These are phyloP conservation scores for Hyaloscypha variabilis DNA, from an alignment of 495 filamentous ascomycete species.

Conservation along the genomic window DNA sequence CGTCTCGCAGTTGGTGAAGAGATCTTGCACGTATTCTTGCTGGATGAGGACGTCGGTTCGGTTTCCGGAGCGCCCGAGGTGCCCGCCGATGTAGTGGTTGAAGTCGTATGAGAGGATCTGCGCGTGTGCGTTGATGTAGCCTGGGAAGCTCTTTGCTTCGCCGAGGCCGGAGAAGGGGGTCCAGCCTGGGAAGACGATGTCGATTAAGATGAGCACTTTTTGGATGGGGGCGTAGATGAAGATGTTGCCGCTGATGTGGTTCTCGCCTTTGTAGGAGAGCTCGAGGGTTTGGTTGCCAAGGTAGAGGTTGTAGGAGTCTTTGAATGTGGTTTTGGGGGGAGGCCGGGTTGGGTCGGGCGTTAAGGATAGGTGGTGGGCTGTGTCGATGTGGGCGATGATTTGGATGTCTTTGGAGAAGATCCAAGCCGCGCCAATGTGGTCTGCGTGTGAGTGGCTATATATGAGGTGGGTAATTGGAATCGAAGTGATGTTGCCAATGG, in stretches of 20 bases:
- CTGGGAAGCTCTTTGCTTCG: constrained; percentile 38
- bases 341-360: constrained; percentile 35
- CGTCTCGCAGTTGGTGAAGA: constrained; percentile 11
- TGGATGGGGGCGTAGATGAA: constrained; percentile 42
- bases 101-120: constrained; percentile 45
- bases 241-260: constrained; percentile 44
- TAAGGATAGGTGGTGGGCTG: constrained; percentile 28
- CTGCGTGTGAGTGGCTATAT: constrained; percentile 44
- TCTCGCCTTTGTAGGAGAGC: constrained; percentile 40
- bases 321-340: constrained; percentile 38
- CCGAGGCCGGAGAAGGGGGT: constrained; percentile 41
- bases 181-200: constrained; percentile 45
- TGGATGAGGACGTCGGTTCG: constrained; percentile 39
- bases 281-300: constrained; percentile 44
- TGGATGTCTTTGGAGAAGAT: constrained; percentile 33
- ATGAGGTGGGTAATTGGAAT: constrained; percentile 40
- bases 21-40: constrained; percentile 41
- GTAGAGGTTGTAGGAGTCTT: constrained; percentile 28
- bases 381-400: constrained; percentile 38
- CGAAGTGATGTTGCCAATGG: constrained; percentile 39
- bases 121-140: constrained; percentile 42
- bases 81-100: constrained; percentile 42
- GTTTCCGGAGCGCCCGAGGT: constrained; percentile 37
- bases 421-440: constrained; percentile 41
- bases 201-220: constrained; percentile 44